Evolutionary conservation across 2,329 filamentous ascomycete species (phyloP), one percentile per base, ranked within the genome.

Genomic region (Fusarium virguliforme): DNA sequence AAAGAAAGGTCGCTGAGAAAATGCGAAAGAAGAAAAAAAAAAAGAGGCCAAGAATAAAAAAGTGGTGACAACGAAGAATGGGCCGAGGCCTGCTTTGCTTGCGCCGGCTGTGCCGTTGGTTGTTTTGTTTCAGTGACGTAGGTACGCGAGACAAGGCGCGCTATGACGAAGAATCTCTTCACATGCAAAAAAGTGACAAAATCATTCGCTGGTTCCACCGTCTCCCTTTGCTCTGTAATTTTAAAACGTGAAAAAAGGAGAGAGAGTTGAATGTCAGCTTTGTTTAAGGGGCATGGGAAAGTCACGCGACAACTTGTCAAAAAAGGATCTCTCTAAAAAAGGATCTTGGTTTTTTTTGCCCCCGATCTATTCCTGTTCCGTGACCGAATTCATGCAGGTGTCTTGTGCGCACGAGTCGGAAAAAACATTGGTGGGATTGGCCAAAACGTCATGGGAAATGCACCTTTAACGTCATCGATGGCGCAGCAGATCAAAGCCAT

Each of bases 381-480:
- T 72, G 65, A 75, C 74, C 74, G 74, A 75, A 43, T n/a, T 54
- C 18, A 65, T 65, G 66, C 57, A 54, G 18, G 72, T 73, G 74
- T 75, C 73, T 75, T 75, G 74, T 74, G 73, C 71, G 40, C 65
- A 61, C 18, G 18, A 18, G 18, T 18, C 1, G 18, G 18, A 18
- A 18, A 18, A 18, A 18, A 18, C 18, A 18, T 18, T 18, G 18
- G 18, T 18, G 18, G 18, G 18, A 28, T 15, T 35, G 30, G 18
- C 18, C 18, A 50, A 40, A 66, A 73, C 69, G 67, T 75, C 68
- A 70, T 65, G 35, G 30, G 46, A 24, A 13, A 37, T 2, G 35
- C 30, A 9, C 50, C 41, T 18, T 18, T 18, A 18, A 61, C 57
- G 60, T 64, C 60, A 68, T 63, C 60, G 37, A 62, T 37, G 41